These are phyloP conservation scores for Cryptococcus jaspeensis DNA, from an alignment of 1,284 basidiomycete species.

Conservation along the genomic window DNA sequence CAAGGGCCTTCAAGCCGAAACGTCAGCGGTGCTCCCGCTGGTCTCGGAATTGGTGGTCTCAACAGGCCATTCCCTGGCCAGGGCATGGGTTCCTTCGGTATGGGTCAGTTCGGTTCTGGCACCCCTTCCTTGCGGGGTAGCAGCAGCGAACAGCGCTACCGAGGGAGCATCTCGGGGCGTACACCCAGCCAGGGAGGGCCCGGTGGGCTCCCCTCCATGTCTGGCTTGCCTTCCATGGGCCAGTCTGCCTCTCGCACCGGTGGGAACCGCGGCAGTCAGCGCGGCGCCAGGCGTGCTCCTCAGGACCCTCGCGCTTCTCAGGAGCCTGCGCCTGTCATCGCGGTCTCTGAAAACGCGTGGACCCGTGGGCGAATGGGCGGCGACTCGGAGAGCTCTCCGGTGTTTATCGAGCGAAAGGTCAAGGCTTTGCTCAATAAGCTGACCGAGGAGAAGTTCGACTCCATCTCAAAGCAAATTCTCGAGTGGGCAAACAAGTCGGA, in stretches of 20 bases:
- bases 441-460: constrained; percentile 94
- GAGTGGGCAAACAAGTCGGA: constrained; percentile 91
- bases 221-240: constrained; percentile 32
- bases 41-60: constrained; percentile 37
- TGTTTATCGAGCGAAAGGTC: constrained; percentile 89
- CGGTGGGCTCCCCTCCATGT: constrained; percentile 21
- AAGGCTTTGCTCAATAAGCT: constrained; percentile 92
- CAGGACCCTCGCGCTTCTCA: constrained; percentile 32
- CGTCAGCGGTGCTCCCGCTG: constrained; percentile 47
- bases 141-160: constrained; percentile 72
- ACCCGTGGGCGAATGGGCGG: constrained; percentile 48
- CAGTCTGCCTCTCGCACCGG: constrained; percentile 29
- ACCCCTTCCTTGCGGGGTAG: constrained; percentile 49
- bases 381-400: constrained; percentile 67
- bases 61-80: constrained; percentile 51
- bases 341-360: constrained; percentile 82
- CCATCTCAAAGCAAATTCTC: constrained; percentile 89
- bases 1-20: constrained; percentile 56
- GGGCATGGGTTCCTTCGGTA: constrained; percentile 57
- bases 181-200: constrained; percentile 67
- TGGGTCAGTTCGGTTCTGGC: constrained; percentile 71
- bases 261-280: constrained; percentile 40
- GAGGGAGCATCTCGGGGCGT: constrained; percentile 61
- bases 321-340: constrained; percentile 64
- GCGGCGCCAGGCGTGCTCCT: constrained; percentile 42